Conservation (phyloP, 1,284 basidiomycete species). For the Boletus mariae region DNA sequence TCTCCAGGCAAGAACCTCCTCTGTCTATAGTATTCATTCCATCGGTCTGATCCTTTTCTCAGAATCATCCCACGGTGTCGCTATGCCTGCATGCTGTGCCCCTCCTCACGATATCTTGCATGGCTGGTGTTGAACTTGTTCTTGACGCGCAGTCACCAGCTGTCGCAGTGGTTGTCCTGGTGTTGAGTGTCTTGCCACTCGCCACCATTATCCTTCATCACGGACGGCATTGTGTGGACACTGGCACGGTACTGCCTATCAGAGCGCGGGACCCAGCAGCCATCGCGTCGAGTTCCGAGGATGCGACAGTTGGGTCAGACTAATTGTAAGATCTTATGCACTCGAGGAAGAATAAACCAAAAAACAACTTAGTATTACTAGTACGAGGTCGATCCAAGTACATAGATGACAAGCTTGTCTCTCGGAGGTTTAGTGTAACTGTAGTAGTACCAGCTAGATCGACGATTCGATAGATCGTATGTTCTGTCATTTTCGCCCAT, state of each 20-base stretch:
- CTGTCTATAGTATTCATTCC: background rate
- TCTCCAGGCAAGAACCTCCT: background rate
- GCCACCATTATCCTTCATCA: background rate
- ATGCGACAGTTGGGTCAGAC: background rate
- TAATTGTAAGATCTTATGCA: background rate
- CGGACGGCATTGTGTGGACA: background rate
- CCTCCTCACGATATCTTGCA: slow-evolving; percentile 5
- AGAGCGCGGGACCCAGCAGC: background rate
- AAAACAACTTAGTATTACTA: background rate
- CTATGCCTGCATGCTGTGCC: background rate
- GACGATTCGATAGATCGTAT: too few species aligned
- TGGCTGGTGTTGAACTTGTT: slow-evolving; percentile 10
- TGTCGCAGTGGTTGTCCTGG: background rate
- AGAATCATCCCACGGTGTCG: background rate
- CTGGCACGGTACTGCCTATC: background rate
- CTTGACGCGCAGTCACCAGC: slow-evolving; percentile 2
- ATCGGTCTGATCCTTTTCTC: background rate
- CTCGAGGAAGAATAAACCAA: background rate
- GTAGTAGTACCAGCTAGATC: background rate
- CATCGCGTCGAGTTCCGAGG: background rate
- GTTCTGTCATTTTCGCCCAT: too few species aligned
- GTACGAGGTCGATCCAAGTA: too few species aligned
- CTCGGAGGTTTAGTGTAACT: background rate
- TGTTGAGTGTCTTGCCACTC: slow-evolving; percentile 11
- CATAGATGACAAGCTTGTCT: too few species aligned